Evolutionary conservation across 2,329 filamentous ascomycete species (phyloP).

Genomic region (Lithohypha guttulata): DNA sequence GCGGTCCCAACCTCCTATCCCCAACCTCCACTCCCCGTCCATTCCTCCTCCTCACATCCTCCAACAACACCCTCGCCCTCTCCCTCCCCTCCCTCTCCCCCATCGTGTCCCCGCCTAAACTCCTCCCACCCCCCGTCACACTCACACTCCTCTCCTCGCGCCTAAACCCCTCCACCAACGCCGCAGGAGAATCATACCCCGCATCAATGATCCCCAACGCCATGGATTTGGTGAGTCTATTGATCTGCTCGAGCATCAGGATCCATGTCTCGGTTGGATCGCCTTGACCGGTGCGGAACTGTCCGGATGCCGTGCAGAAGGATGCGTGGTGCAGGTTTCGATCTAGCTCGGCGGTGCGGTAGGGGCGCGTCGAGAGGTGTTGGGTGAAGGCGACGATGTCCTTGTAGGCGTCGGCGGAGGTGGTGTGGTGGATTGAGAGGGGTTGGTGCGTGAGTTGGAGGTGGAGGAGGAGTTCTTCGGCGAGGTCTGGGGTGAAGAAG

Average conservation of each 20-base stretch:
- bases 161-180: conserved; percentile 51
- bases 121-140: background rate
- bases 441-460: conserved; percentile 55
- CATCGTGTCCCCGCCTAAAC: background rate
- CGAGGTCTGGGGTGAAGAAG: conserved; percentile 54
- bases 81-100: conserved; percentile 10
- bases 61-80: conserved; percentile 51
- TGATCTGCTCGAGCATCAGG: conserved; percentile 66
- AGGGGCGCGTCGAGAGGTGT: conserved; percentile 66
- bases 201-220: conserved; percentile 54
- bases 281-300: conserved; percentile 60
- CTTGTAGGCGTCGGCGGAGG: conserved; percentile 49
- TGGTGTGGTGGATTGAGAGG: conserved; percentile 60
- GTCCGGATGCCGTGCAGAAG: conserved; percentile 71
- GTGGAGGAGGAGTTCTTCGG: conserved; percentile 61
- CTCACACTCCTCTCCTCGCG: conserved; percentile 7
- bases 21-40: conserved; percentile 36
- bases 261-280: conserved; percentile 53
- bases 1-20: conserved; percentile 38
- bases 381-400: conserved; percentile 68
- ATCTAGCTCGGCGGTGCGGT: conserved; percentile 43
- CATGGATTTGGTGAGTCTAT: conserved; percentile 59
- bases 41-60: conserved; percentile 46
- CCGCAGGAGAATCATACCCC: conserved; percentile 48
- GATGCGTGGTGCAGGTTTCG: conserved; percentile 41